These are phyloP conservation scores for Myxozyma udenii DNA, from an alignment of 805 yeast genomes.

Conservation along the genomic window DNA sequence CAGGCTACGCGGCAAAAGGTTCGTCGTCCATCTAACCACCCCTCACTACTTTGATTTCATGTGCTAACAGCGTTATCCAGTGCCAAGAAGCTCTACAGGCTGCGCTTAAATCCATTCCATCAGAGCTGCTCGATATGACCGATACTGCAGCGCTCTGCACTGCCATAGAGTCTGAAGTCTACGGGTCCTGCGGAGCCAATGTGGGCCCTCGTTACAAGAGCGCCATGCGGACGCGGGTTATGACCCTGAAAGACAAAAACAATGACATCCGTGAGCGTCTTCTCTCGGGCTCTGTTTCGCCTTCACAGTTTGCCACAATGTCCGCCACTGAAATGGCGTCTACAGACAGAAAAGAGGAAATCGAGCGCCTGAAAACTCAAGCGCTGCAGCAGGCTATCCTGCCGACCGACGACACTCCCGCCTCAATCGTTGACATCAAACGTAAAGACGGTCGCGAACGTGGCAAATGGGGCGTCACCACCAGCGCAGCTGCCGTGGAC, in stretches of 20 bases:
- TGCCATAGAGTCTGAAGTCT: slow-evolving; percentile 15
- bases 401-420: slow-evolving; percentile 30
- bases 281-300: slow-evolving; percentile 32
- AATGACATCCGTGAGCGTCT: slow-evolving; percentile 31
- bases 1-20: slow-evolving; percentile 13
- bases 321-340: slow-evolving; percentile 37
- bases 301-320: slow-evolving; percentile 36
- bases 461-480: slow-evolving; percentile 44
- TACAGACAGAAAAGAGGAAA: slow-evolving; percentile 30
- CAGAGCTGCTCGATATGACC: not conserved
- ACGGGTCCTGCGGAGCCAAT: slow-evolving; percentile 10
- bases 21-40: not conserved
- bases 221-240: slow-evolving; percentile 34
- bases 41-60: not conserved
- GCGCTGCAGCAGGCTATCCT: slow-evolving; percentile 15
- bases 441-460: slow-evolving; percentile 43
- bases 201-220: slow-evolving; percentile 18
- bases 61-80: not conserved
- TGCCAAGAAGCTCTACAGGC: slow-evolving; percentile 1
- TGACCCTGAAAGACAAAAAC: slow-evolving; percentile 34
- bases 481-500: slow-evolving; percentile 44
- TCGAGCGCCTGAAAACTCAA: slow-evolving; percentile 31
- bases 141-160: slow-evolving; percentile 1
- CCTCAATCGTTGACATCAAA: slow-evolving; percentile 34
- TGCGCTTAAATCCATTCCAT: not conserved